Percentiles rank a stretch among this genome's conserved stretches.
Evolutionary conservation across 192 early-diverging fungal species (phyloP).

Genomic region (Backusella westeae): DNA sequence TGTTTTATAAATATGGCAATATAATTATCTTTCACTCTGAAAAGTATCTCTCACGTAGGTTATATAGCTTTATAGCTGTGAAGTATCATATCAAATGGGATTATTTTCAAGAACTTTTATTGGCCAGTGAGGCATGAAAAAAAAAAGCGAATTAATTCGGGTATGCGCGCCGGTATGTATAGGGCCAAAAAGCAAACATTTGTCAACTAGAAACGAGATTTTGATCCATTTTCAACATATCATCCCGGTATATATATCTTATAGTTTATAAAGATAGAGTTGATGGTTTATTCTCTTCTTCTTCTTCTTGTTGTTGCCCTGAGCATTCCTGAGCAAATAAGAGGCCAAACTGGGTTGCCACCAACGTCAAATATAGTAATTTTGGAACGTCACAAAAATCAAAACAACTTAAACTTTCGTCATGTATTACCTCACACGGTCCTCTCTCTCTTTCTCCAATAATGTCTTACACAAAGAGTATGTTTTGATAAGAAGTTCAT

Average conservation of each 20-base stretch:
- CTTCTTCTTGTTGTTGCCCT: not conserved
- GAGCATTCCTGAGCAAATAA: not conserved
- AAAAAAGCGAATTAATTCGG: no score
- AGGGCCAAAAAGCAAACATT: no score
- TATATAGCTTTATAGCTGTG: no score
- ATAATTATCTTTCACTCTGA: not conserved
- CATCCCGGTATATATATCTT: not conserved
- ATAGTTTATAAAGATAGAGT: not conserved
- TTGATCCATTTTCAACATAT: not conserved
- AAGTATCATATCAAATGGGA: not conserved
- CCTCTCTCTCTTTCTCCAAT: not conserved
- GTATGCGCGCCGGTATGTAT: no score
- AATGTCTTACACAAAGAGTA: slow-evolving; percentile 15
- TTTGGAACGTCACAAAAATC: not conserved
- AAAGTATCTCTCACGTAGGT: no score
- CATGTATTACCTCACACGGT: not conserved
- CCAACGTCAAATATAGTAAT: not conserved
- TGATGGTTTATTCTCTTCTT: not conserved
- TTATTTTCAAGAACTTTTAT: not conserved
- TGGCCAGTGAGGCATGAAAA: not conserved
- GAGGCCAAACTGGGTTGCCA: not conserved
- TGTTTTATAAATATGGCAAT: no score
- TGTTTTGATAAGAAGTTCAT: not conserved
- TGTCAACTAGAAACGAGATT: not conserved
- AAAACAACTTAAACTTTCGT: not conserved